Base-by-base conservation (phyloP, 2,329 filamentous ascomycete genomes). In the Phaeosphaeria sp. region DNA sequence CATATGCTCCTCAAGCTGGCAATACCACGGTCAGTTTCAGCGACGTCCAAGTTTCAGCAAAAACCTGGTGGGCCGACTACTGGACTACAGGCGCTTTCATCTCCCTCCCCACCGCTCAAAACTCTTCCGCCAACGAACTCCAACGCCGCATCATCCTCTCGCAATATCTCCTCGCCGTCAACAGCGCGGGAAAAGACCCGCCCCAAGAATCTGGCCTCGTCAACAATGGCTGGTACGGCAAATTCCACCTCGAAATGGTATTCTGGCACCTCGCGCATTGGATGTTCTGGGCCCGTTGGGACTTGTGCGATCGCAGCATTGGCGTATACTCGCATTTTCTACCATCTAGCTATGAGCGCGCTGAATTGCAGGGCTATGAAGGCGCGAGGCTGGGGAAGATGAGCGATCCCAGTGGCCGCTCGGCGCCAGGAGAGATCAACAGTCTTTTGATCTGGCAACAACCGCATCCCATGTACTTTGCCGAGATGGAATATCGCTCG, bases 371-470 rank as follows among this genome's bases (percentile, higher is more conserved):
- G 60, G 77, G 78, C 27, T 79, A 79, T 58, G 50, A 69, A 17
- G 78, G 78, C 68, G 82, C 82, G 65, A 50, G 85, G 27, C 79
- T 81, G 71, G 81, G 81, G 2, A 84, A 87, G 66, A 87, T 87
- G 84, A 84, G 80, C 10, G 85, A 87, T 66, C 83, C 84, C 0
- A 81, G 79, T 0, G 84, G 85, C 23, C 77, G 82, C 11, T 84
- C 81, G 47, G 83, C 84, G 1, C 85, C 86, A 0, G 86, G 86
- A 1, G 83, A 85, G 60, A 87, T 88, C 67, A 88, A 88, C 68
- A 82, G 81, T 10, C 74, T 88, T 1, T 75, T 89, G 2, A 84
- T 87, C 55, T 88, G 86, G 86, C 86, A 88, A 63, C 86, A 87
- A 64, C 85, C 85, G 7, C 86, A 88, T 67, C 79, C 83, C 0